These are phyloP conservation scores for Plectosphaerella plurivora DNA, from an alignment of 2,329 filamentous ascomycete genomes.

Conservation along the genomic window DNA sequence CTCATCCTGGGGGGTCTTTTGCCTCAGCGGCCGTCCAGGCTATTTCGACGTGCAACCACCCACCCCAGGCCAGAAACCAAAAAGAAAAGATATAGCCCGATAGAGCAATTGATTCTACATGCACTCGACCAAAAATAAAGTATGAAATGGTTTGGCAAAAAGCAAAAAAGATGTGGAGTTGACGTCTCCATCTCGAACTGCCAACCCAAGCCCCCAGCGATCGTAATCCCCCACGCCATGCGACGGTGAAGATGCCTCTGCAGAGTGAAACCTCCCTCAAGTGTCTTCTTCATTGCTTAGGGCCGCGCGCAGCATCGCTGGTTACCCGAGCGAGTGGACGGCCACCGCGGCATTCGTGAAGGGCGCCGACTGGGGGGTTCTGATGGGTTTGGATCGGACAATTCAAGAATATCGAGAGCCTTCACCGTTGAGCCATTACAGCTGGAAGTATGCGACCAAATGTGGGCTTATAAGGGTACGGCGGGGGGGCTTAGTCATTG, in stretches of 20 bases:
- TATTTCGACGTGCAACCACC: too few relatives aligned
- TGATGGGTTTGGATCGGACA: slow-evolving; percentile 49
- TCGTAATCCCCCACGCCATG: slow-evolving; percentile 67
- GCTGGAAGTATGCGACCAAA: slow-evolving; percentile 26
- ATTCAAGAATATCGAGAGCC: slow-evolving; percentile 47
- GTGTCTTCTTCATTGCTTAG: slow-evolving; percentile 65
- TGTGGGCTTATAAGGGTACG: background rate
- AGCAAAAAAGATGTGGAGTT: slow-evolving; percentile 36
- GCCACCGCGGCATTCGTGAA: slow-evolving; percentile 65
- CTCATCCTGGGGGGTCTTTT: too few relatives aligned
- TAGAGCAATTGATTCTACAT: too few relatives aligned
- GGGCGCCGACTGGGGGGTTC: slow-evolving; percentile 56
- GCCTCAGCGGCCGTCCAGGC: too few relatives aligned
- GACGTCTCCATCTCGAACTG: slow-evolving; percentile 50
- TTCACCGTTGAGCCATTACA: slow-evolving; percentile 63
- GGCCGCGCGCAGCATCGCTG: slow-evolving; percentile 57
- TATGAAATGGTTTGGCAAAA: slow-evolving; percentile 19
- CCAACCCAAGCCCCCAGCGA: slow-evolving; percentile 55
- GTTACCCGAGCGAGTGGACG: slow-evolving; percentile 63
- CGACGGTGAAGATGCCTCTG: slow-evolving; percentile 67
- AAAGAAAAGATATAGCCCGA: too few relatives aligned
- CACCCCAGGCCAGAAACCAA: too few relatives aligned
- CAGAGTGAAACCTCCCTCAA: slow-evolving; percentile 71
- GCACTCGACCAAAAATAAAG: background rate
- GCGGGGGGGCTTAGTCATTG: background rate